Evolutionary conservation across 768 basidiomycete genomes (phyloP), one percentile per base, ranked within the genome.

Genomic region (Trichaptum fuscoviolaceum): DNA sequence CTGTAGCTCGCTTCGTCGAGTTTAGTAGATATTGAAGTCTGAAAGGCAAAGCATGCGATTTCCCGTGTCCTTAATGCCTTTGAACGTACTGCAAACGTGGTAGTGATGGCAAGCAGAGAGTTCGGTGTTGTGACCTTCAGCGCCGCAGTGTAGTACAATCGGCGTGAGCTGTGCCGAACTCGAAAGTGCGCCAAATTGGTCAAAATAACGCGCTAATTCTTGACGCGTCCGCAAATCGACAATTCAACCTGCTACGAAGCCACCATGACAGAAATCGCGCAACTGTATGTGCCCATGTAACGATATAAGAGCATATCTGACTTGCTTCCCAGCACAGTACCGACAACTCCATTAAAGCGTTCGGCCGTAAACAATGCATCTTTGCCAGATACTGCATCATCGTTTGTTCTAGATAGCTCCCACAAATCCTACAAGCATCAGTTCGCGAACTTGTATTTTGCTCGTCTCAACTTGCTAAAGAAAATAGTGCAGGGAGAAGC

Each of bases 391-490:
- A 71, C 62, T 57, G 73, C 74, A 27, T 77, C 78, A 2, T 81
- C 79, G 35, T 86, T 85, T 75, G 59, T 74, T n/a, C 77, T 85
- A 65, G 77, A 77, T 58, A 65, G 73, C 15, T 73, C 72, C n/a
- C 79, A 82, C 71, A 80, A 79, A 67, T 84, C 84, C 12, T 90
- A 88, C 77, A 84, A 77, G 70, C 83, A 89, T 70, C 89, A 91
- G 71, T 91, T 89, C 75, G 84, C 90, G 1, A 90, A 89, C 71
- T 84, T 91, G 42, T 91, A 91, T 77, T 91, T 87, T 70, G 79
- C 84, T 2, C 74, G 89, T 35, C 79, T 91, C 24, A 78, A 81
- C 25, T 74, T 81, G 69, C 76, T 90, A 9, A 77, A 83, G 59
- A 71, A 73, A 30, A 77, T 80, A 7, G 84, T 89, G 12, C 78